Conservation (phyloP, 2,329 filamentous ascomycete species). For the Lachnellula arida region DNA sequence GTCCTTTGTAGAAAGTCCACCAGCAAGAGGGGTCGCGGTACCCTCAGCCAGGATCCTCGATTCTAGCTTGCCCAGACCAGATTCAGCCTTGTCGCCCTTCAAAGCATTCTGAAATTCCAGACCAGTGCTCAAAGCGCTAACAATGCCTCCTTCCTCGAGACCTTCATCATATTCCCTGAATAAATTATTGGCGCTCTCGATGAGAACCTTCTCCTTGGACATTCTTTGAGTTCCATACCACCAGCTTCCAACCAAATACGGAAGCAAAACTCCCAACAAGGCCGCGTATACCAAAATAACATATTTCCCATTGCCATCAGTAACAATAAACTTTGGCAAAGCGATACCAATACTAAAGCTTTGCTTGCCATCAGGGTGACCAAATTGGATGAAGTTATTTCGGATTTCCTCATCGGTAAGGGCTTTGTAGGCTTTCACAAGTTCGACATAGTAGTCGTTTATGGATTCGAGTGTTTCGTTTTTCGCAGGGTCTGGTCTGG, state of each 20-base stretch:
- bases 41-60: slow-evolving; percentile 67
- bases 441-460: slow-evolving; percentile 86
- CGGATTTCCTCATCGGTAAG: slow-evolving; percentile 95
- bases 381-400: slow-evolving; percentile 94
- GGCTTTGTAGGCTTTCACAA: slow-evolving; percentile 97
- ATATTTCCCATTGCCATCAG: slow-evolving; percentile 93
- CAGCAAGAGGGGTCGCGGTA: slow-evolving; percentile 45
- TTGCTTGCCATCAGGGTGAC: slow-evolving; percentile 96
- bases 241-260: slow-evolving; percentile 93
- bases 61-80: slow-evolving; percentile 78
- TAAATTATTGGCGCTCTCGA: slow-evolving; percentile 89
- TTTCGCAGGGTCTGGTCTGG: slow-evolving; percentile 73
- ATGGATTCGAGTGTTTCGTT: slow-evolving; percentile 84
- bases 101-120: slow-evolving; percentile 78
- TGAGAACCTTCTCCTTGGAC: slow-evolving; percentile 88
- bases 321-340: slow-evolving; percentile 85
- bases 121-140: slow-evolving; percentile 77
- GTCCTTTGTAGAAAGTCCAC: slow-evolving; percentile 67
- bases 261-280: slow-evolving; percentile 82
- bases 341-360: slow-evolving; percentile 97
- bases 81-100: slow-evolving; percentile 72
- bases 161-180: slow-evolving; percentile 90
- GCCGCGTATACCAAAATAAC: slow-evolving; percentile 85
- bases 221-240: slow-evolving; percentile 95
- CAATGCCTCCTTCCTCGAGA: slow-evolving; percentile 73